Evolutionary conservation across 768 basidiomycete species (phyloP).

Genomic region (Tephrocybe sp.): DNA sequence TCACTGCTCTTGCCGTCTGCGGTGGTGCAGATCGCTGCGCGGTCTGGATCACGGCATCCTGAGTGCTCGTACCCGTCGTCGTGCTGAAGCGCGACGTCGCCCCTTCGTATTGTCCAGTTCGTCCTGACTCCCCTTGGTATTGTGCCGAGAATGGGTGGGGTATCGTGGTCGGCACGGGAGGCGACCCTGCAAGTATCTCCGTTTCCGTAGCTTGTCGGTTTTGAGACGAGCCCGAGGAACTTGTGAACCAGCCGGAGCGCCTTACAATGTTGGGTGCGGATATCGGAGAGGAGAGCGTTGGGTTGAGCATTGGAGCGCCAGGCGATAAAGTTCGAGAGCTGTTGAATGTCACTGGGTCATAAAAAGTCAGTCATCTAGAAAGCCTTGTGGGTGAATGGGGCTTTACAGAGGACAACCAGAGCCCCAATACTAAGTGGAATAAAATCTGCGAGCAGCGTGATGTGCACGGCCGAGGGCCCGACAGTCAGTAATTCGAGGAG

Average conservation of each 20-base stretch:
- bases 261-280: not conserved
- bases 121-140: constrained; percentile 4
- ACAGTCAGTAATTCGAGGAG: constrained; percentile 14
- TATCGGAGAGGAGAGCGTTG: not conserved
- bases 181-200: not conserved
- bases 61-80: not conserved
- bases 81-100: not conserved
- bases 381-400: not conserved
- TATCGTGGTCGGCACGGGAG: not conserved
- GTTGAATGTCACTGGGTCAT: constrained; percentile 11
- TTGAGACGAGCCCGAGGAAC: not conserved
- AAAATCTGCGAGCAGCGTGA: constrained; percentile 16
- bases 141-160: constrained; percentile 11
- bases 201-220: not conserved
- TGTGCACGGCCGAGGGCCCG: constrained; percentile 12
- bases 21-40: constrained; percentile 1
- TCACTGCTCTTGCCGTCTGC: not conserved
- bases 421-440: constrained; percentile 15
- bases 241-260: constrained; percentile 11
- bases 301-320: not conserved
- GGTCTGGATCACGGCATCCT: constrained; percentile 6
- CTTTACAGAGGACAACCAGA: constrained; percentile 13
- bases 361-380: not conserved
- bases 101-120: constrained; percentile 3
- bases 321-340: not conserved